Percentiles rank a stretch among this genome's conserved stretches.
These are phyloP conservation scores for Cytospora piceae DNA, from an alignment of 2,329 filamentous ascomycete species.

Conservation along the genomic window DNA sequence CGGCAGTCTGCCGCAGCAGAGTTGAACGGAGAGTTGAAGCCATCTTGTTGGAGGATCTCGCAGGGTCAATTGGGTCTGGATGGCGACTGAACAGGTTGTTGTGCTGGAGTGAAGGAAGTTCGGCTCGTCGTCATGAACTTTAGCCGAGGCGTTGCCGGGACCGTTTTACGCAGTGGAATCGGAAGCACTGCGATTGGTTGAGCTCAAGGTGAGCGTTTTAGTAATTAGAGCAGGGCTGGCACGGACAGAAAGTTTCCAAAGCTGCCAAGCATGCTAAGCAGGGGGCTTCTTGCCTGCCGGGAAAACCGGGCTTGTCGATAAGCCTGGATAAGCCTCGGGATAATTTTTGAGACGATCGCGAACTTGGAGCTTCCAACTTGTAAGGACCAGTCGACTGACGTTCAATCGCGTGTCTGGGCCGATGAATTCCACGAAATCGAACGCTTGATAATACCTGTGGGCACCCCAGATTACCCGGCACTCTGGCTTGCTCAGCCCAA, in stretches of 20 bases:
- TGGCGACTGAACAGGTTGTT: not conserved
- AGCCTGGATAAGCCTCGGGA: conserved; percentile 12
- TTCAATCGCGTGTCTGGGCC: not conserved
- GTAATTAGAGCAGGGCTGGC: not conserved
- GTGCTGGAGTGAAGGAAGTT: conserved; percentile 26
- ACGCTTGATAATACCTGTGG: not conserved
- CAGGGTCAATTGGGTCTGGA: conserved; percentile 33
- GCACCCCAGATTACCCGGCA: not conserved
- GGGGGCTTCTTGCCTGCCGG: conserved; percentile 20
- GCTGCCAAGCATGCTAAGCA: not conserved
- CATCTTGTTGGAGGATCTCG: conserved; percentile 45
- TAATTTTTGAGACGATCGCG: conserved; percentile 22
- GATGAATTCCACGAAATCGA: not conserved
- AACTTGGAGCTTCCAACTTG: not conserved
- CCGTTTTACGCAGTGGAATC: conserved; percentile 45
- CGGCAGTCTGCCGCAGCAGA: conserved; percentile 57
- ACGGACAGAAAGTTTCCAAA: not conserved
- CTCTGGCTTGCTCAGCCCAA: not conserved
- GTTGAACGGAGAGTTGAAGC: conserved; percentile 60
- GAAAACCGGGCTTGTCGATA: conserved; percentile 16
- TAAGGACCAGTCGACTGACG: not conserved
- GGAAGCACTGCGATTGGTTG: conserved; percentile 49
- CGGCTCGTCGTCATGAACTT: conserved; percentile 18
- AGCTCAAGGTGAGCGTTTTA: not conserved
- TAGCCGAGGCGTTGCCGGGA: conserved; percentile 51